A percentile compares a stretch with the other conserved stretches of the same genome.
Conservation (phyloP, 2,329 filamentous ascomycete genomes). For the Colletotrichum endophyticum region DNA sequence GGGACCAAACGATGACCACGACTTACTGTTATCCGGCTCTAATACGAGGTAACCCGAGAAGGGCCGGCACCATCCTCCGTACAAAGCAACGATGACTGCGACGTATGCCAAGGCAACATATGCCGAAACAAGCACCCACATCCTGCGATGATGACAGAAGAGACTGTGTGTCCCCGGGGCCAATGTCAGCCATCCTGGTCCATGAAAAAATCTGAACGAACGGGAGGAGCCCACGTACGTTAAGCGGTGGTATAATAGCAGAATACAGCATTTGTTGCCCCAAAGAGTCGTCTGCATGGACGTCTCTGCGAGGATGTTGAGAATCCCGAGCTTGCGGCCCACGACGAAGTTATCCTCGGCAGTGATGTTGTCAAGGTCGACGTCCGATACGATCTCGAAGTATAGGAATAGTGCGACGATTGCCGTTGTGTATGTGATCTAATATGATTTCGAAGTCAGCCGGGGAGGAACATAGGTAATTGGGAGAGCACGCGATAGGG, state of each 20-base stretch:
- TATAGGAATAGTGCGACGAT: not conserved
- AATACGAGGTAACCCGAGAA: conserved; percentile 15
- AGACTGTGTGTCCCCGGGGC: not conserved
- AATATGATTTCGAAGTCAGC: not conserved
- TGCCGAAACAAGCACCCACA: not conserved
- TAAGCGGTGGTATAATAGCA: conserved; percentile 7
- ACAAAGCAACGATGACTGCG: conserved; percentile 5
- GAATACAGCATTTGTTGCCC: conserved; percentile 17
- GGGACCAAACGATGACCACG: no score
- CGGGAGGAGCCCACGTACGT: not conserved
- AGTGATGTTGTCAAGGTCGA: not conserved
- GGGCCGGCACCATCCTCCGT: conserved; percentile 15
- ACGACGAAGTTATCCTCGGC: not conserved
- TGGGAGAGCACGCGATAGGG: not conserved
- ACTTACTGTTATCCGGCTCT: not conserved
- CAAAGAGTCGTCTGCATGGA: conserved; percentile 17
- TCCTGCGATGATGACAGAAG: not conserved
- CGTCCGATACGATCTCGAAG: not conserved
- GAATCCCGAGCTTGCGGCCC: not conserved
- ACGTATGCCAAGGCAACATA: conserved; percentile 5
- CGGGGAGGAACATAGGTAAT: no score
- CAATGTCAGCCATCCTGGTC: not conserved
- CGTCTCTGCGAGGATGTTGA: conserved; percentile 11
- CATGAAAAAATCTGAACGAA: not conserved
- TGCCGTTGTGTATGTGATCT: not conserved